Base-by-base conservation (phyloP, 2,329 filamentous ascomycete genomes). In the Diaporthe sp. region DNA sequence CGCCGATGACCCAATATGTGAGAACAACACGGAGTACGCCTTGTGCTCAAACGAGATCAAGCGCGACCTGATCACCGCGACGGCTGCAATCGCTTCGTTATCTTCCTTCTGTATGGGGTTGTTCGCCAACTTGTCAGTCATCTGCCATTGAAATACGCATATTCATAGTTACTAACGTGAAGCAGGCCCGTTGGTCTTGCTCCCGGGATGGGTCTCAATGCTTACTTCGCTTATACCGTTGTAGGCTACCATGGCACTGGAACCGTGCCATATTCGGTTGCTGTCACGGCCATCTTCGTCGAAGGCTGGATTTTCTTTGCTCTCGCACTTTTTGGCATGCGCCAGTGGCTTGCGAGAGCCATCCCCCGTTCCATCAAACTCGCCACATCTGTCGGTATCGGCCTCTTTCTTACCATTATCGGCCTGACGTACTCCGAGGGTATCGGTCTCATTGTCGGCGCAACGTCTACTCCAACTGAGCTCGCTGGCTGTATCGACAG, bases 351-450 rank as follows among this genome's bases (percentile, higher is more conserved):
- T 35, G 95, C 95, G 25, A 91, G 94, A 77, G 92, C 93, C 56
- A 95, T 97, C 76, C 95, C 95, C 1, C 89, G 91, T 53, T 95
- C 93, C 72, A 96, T 97, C 85, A 97, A 97, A 84, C 91, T 97
- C 72, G 94, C 94, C 19, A 96, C 94, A 22, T 94, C 94, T 76
- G 94, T 94, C 70, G 95, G 95, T 75, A 97, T 97, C 77, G 95
- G 95, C 30, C 87, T 97, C 1, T 97, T 96, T 82, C 87, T 96
- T 63, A 93, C 93, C 27, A 85, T 94, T 65, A 94, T 94, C 76
- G 93, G 93, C 27, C 87, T 94, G 63, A 95, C 93, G 2, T 97
- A 97, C 81, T 92, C 90, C 78, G 93, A 95, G 78, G 95, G 95
- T 78, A 95, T 97, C 79, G 95, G 94, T 44, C 86, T 94, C 32